Conservation (phyloP, 129 eudicot species). For the Silybum marianum region DNA sequence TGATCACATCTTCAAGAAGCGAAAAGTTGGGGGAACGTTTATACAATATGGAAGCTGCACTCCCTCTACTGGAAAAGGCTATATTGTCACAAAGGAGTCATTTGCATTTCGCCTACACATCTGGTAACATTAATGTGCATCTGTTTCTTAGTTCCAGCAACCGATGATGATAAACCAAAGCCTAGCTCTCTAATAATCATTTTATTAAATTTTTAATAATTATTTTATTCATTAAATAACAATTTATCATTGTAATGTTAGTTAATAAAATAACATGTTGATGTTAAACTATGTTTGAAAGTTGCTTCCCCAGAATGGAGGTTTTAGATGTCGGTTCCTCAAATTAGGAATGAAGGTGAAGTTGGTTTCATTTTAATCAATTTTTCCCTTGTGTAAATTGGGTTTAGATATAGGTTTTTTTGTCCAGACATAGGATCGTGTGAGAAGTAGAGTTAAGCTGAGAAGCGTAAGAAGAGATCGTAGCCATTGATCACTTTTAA, state of each 20-base stretch:
- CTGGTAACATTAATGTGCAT: conserved; percentile 43
- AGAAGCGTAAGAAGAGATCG: no score
- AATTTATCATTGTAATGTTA: no score
- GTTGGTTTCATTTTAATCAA: no score
- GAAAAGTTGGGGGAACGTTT: conserved; percentile 62
- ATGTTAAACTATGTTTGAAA: no score
- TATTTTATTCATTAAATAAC: no score
- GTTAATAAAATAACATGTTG: no score
- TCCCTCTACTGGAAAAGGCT: conserved; percentile 69
- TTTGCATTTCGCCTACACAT: conserved; percentile 68
- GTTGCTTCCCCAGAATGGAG: no score
- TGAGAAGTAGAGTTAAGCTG: no score
- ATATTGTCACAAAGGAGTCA: conserved; percentile 66
- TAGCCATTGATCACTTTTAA: no score
- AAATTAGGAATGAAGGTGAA: no score
- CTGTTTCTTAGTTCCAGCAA: neutral
- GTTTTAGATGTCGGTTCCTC: no score
- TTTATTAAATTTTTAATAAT: neutral
- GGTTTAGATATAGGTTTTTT: neutral
- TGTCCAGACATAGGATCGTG: no score
- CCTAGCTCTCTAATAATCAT: neutral
- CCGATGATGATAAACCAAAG: neutral
- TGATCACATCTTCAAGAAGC: conserved; percentile 61
- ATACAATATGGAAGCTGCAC: conserved; percentile 50
- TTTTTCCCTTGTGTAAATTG: neutral